Evolutionary conservation across 2,329 filamentous ascomycete genomes (phyloP).

Genomic region (Akanthomyces uredinophilus): DNA sequence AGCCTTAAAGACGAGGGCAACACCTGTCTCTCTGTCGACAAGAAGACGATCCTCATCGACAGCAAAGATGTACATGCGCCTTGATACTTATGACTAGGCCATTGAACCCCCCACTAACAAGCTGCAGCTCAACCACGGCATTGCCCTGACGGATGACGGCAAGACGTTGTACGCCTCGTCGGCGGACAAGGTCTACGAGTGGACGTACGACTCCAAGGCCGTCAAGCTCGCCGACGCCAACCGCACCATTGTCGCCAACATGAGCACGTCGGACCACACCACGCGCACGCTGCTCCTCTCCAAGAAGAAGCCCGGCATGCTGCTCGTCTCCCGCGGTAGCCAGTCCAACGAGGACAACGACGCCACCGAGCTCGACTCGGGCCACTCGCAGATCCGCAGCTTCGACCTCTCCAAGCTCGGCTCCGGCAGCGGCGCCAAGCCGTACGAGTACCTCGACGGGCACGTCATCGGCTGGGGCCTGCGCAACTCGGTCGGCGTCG

Average conservation of each 20-base stretch:
- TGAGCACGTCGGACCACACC: slow-evolving; percentile 57
- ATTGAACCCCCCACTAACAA: neutral
- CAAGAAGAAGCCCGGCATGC: slow-evolving; percentile 44
- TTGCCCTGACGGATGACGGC: slow-evolving; percentile 49
- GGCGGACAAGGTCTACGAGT: slow-evolving; percentile 54
- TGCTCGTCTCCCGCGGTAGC: slow-evolving; percentile 64
- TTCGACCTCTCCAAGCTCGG: slow-evolving; percentile 37
- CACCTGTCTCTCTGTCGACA: slow-evolving; percentile 35
- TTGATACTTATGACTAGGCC: neutral
- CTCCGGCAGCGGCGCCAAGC: slow-evolving; percentile 17
- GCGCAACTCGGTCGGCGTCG: slow-evolving; percentile 66
- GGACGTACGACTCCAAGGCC: slow-evolving; percentile 56
- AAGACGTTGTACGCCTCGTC: slow-evolving; percentile 54
- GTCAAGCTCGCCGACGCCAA: slow-evolving; percentile 39
- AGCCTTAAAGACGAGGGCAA: slow-evolving; percentile 36
- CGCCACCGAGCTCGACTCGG: slow-evolving; percentile 46
- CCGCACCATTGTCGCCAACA: slow-evolving; percentile 54
- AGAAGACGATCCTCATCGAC: slow-evolving; percentile 33
- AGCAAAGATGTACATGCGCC: slow-evolving; percentile 26
- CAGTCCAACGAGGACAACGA: slow-evolving; percentile 55
- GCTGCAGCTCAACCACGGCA: slow-evolving; percentile 49
- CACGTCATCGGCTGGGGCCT: slow-evolving; percentile 61
- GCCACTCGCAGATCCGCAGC: slow-evolving; percentile 63
- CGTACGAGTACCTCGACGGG: slow-evolving; percentile 45
- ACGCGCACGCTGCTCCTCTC: slow-evolving; percentile 64